Percentiles rank a stretch among this genome's conserved stretches.
Evolutionary conservation across 257 asterid species (phyloP).

Genomic region (Capsicum baccatum): DNA sequence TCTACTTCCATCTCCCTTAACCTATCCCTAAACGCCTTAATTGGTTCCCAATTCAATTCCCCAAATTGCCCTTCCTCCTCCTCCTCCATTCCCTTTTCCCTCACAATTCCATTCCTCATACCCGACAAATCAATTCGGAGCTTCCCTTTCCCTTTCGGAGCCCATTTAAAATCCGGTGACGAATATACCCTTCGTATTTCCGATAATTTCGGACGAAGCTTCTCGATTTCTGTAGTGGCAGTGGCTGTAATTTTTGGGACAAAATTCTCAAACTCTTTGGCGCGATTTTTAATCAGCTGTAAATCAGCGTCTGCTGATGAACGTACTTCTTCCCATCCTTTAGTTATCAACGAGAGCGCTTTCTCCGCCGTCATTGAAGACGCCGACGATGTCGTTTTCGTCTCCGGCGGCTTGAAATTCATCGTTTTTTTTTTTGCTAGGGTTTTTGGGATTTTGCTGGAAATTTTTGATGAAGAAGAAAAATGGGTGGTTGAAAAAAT

Average conservation of each 20-base stretch:
- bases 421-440: conserved; percentile 27
- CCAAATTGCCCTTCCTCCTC: conserved; percentile 69
- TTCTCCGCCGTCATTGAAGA: conserved; percentile 46
- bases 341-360: conserved; percentile 73
- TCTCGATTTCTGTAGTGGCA: conserved; percentile 72
- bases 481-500: neutral
- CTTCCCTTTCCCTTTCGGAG: conserved; percentile 55
- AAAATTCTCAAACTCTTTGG: conserved; percentile 83
- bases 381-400: conserved; percentile 52
- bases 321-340: conserved; percentile 98
- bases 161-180: conserved; percentile 83
- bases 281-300: conserved; percentile 78
- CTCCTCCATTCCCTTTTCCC: conserved; percentile 65
- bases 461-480: neutral
- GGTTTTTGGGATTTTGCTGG: neutral
- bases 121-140: conserved; percentile 71
- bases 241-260: conserved; percentile 80
- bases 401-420: conserved; percentile 73
- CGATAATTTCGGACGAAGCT: conserved; percentile 75
- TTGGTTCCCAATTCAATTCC: conserved; percentile 79
- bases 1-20: conserved; percentile 79
- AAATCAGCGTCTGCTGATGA: conserved; percentile 96
- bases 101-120: conserved; percentile 74
- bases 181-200: conserved; percentile 86
- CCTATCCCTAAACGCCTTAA: conserved; percentile 67